Evolutionary conservation across 306 rosid genomes (phyloP), one percentile per base, ranked within the genome.

Genomic region (Rosa multiflora): DNA sequence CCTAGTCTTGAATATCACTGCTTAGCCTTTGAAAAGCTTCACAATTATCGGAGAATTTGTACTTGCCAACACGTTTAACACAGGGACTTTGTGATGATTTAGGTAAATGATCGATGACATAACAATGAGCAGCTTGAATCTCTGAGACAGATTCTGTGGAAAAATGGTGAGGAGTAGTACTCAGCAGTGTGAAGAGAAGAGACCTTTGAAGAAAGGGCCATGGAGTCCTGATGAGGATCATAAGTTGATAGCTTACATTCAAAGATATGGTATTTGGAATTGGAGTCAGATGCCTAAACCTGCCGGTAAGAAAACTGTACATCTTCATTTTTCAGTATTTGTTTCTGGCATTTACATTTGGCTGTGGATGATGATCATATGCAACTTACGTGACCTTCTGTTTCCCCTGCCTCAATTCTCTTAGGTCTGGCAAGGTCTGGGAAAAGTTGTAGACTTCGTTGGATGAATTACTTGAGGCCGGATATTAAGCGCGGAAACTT

Each of bases 381-480:
- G 47, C 3, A 32, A 32, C 2, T 53, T 26, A 11, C 39, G 67
- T 61, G 39, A 61, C 67, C 35, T n/a, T 21, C 0, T 58, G 14
- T 39, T 42, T 17, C 44, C 59, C 9, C 47, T n/a, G 12, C 64
- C 3, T 69, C 23, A 26, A 10, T 42, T 6, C 7, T 53, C 12
- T 47, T 10, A 85, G 85, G 83, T 43, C 74, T 81, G 83, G 73
- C 73, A 10, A 81, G 87, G 23, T 81, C 85, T 8, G 87, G 87
- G 75, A 84, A 85, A 59, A 81, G 88, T 62, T 81, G 88, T 43
- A 78, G 88, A 21, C 85, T 85, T 21, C 83, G 85, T 37, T 85
- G 88, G 85, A 13, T 85, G 79, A 85, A 85, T 75, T 81, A 85
- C 79, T 62, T 85, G 21, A 78, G 85, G 81, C 88, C 88, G 3